Base-by-base conservation (phyloP, 257 asterid species). In the Salvia hispanica region DNA sequence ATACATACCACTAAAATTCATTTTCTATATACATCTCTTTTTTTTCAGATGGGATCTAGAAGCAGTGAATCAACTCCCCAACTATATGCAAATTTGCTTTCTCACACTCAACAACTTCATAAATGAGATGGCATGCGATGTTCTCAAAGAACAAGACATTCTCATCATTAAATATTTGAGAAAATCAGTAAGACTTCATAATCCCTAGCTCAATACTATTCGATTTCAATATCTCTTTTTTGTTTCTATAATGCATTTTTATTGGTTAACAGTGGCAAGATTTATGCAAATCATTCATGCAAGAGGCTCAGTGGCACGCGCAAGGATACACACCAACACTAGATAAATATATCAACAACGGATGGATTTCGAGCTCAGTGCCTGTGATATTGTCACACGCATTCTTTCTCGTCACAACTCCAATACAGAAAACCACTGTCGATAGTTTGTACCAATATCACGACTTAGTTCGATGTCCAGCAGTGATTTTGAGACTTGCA, bases 31-130 rank as follows among this genome's bases (percentile, higher is more conserved):
- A 21, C 25, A 21, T 21, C 25, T 21, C n/a, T n/a, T 21, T 21
- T 21, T 21, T 21, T 5, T 5, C 75, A 72, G 79, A 44, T 80
- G 81, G 84, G 77, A 76, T 37, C 9, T 62, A 13, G 70, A 70
- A 58, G 71, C 25, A 1, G 36, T 74, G 11, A 55, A 78, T 0
- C 28, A 68, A 14, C 79, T 83, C 59, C 85, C 86, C 2, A 7
- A 74, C 4, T 80, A 80, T 37, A 78, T 83, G 85, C 75, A 83
- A 34, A 36, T 74, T 7, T 76, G 74, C 40, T 83, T 48, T 10
- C 56, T 78, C 6, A 71, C 78, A 25, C 74, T 83, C 50, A n/a
- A 73, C 79, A 78, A 74, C 58, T 37, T 60, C 13, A 6, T 71
- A 6, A 12, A 53, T 39, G 88, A 83, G 7, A 39, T 71, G 46